Conservation (phyloP, 805 yeast species). For the Kuraishia molischiana region DNA sequence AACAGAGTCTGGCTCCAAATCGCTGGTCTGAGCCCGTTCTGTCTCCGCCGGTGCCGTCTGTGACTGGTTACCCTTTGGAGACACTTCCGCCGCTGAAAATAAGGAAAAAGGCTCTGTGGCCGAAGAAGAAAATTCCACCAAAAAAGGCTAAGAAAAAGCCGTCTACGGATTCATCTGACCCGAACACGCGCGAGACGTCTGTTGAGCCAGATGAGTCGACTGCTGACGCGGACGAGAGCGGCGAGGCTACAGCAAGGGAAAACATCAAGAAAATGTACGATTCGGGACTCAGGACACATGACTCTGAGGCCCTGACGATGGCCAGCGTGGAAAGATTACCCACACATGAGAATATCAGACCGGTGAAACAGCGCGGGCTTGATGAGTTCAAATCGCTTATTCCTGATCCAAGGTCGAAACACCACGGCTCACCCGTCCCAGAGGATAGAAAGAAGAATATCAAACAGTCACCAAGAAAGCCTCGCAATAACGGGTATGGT, state of each 20-base stretch:
- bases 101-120: slow-evolving; percentile 47
- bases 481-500: too few species aligned
- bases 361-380: too few species aligned
- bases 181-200: not conserved
- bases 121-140: slow-evolving; percentile 20
- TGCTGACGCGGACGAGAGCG: slow-evolving; percentile 8
- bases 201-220: not conserved
- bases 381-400: too few species aligned
- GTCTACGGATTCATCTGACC: too few species aligned
- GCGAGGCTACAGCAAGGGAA: too few species aligned
- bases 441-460: slow-evolving; percentile 9
- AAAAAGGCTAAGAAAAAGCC: too few species aligned
- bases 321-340: slow-evolving; percentile 13
- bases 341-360: not conserved
- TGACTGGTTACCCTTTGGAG: slow-evolving; percentile 68
- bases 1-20: too few species aligned
- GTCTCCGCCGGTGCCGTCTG: slow-evolving; percentile 44
- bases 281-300: slow-evolving; percentile 19
- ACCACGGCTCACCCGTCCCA: too few species aligned
- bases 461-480: slow-evolving; percentile 12
- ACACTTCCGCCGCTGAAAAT: slow-evolving; percentile 54
- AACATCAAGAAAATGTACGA: slow-evolving; percentile 10
- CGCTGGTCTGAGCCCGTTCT: too few species aligned
- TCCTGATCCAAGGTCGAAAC: too few species aligned
- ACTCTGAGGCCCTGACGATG: slow-evolving; percentile 22